Base-by-base conservation (phyloP, 2,329 filamentous ascomycete species). In the Exophiala sp. region DNA sequence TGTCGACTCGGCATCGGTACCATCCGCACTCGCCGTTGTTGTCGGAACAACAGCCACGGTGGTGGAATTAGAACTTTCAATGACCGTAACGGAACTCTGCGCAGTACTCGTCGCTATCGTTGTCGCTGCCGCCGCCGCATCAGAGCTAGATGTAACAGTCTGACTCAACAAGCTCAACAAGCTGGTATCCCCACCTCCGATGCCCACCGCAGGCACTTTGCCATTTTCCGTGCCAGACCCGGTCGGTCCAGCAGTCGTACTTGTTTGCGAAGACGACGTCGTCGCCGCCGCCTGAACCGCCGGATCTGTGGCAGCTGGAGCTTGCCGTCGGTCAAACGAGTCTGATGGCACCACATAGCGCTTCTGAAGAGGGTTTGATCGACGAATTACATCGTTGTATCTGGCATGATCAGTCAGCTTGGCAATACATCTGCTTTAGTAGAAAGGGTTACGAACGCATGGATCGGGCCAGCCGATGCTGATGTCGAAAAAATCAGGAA, bases 381-480 rank as follows among this genome's bases (percentile, higher is more conserved):
- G 44, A 24, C 59, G 60, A 21, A 58, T 48, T 36, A 57, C 55
- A 50, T 57, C 55, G 38, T 50, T 34, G 16, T 50, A 34, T 35
- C 53, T 62, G 57, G 14, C 8, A 44, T 12, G 24, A 14, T 29
- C 18, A 33, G 47, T 60, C 42, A 57, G 52, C 24, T 12, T 14
- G 18, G 9, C 5, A 2, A 21, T 3, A 18, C 16, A 18, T 18
- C 16, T 18, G 16, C 16, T 18, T 18, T 18, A 18, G 16, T 18
- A 2, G 16, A 18, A 18, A 18, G 16, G 16, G 16, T 18, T 18
- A 52, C 55, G 40, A 36, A 58, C 58, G 50, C 56, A 34, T 55
- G 43, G 34, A 64, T 60, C 47, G 60, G 62, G 10, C 62, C 60
- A 46, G 62, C 62, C 55, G 53, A 60, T 6, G 40, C 48, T 14